Evolutionary conservation across 2,329 filamentous ascomycete genomes (phyloP).

Genomic region (Colletotrichum sp.): DNA sequence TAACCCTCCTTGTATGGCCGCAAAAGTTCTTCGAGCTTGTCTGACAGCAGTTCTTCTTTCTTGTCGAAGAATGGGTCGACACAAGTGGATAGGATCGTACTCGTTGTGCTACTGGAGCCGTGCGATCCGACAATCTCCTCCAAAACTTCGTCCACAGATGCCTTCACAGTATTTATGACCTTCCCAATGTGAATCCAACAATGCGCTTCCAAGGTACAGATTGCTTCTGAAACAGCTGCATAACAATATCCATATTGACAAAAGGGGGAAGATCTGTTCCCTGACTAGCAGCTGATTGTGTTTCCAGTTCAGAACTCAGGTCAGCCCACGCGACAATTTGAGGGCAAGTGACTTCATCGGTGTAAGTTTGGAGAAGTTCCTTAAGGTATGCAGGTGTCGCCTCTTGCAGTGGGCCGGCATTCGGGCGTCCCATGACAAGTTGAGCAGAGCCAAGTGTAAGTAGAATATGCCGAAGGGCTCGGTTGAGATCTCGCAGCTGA

Average conservation of each 20-base stretch:
- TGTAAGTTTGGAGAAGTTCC: not conserved
- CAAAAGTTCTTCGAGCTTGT: rapidly evolving
- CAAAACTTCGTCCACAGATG: no score
- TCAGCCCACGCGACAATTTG: not conserved
- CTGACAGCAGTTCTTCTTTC: not conserved
- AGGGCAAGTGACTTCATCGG: not conserved
- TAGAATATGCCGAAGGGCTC: no score
- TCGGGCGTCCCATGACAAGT: no score
- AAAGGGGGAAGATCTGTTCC: not conserved
- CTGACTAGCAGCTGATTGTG: not conserved
- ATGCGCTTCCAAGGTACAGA: no score
- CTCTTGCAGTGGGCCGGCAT: not conserved
- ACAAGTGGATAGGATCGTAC: not conserved
- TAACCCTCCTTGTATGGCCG: not conserved
- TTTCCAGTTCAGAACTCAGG: not conserved
- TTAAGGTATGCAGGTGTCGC: not conserved
- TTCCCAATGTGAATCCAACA: no score
- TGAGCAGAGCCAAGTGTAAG: not conserved
- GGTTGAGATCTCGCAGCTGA: no score
- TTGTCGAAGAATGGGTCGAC: not conserved
- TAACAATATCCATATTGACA: not conserved
- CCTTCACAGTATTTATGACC: no score
- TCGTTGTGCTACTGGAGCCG: not conserved
- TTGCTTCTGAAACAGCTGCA: not conserved
- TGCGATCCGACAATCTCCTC: not conserved